phyloP scores from a whole-genome alignment of 2,329 filamentous ascomycete genomes.

The Microdochium paspali region DNA sequence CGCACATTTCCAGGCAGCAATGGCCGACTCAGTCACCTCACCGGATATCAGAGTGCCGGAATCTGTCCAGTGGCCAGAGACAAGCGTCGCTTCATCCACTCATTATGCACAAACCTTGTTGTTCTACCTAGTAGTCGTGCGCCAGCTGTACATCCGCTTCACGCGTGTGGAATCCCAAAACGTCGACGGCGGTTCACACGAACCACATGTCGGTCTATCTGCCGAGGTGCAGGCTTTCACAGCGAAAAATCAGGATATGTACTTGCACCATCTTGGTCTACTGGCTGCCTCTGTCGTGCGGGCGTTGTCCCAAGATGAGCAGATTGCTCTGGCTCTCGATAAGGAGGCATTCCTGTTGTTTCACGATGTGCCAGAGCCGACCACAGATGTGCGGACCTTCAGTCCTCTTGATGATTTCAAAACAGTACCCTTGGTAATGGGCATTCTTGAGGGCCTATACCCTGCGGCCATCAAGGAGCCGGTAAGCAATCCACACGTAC shows the following conservation, averaged over 20 bases:
- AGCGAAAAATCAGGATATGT: slow-evolving; percentile 10
- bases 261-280: slow-evolving; percentile 15
- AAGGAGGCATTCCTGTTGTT: slow-evolving; percentile 15
- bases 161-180: slow-evolving; percentile 5
- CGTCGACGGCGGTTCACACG: background rate
- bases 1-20: background rate
- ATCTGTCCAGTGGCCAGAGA: background rate
- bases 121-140: slow-evolving; percentile 16
- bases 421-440: slow-evolving; percentile 18
- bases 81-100: background rate
- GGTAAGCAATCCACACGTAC: slow-evolving; percentile 10
- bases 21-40: background rate
- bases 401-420: slow-evolving; percentile 13
- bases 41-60: background rate
- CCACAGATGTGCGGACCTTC: slow-evolving; percentile 1
- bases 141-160: slow-evolving; percentile 18
- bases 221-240: background rate
- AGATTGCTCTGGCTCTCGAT: slow-evolving; percentile 12
- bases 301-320: slow-evolving; percentile 13
- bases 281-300: slow-evolving; percentile 16
- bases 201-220: background rate
- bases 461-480: slow-evolving; percentile 10
- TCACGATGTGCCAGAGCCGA: background rate
- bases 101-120: slow-evolving; percentile 9
- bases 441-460: slow-evolving; percentile 18